Conservation (phyloP, 352 stramenopile species). For the Phytophthora brassicae region DNA sequence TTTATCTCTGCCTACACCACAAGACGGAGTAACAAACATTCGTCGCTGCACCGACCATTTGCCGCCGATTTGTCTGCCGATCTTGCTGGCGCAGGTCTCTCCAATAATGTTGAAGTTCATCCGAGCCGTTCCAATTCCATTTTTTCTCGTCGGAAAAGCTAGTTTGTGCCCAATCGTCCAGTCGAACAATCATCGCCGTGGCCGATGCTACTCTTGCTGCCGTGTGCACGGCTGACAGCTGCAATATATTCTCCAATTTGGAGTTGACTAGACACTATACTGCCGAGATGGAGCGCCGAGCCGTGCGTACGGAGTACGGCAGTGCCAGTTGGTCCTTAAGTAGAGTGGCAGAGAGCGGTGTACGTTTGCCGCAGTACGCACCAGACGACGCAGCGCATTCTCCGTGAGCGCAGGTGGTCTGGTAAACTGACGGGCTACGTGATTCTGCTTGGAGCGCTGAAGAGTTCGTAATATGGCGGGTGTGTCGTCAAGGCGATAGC, state of each 20-base stretch:
- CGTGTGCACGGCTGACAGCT: neutral
- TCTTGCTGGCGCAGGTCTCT: neutral
- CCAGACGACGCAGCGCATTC: neutral
- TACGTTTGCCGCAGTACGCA: neutral
- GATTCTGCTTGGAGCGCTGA: neutral
- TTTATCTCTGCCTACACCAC: too few relatives aligned
- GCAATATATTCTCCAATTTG: constrained; percentile 7
- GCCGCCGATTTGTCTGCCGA: neutral
- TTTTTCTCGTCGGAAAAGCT: constrained; percentile 15
- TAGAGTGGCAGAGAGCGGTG: neutral
- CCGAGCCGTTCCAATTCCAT: constrained; percentile 2
- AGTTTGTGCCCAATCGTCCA: neutral
- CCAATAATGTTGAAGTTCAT: constrained; percentile 2
- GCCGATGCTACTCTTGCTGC: neutral
- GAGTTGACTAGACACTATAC: constrained; percentile 5
- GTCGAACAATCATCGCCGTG: neutral
- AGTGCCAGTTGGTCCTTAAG: neutral
- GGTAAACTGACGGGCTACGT: neutral
- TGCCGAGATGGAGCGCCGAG: neutral
- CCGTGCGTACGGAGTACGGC: neutral
- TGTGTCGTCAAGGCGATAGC: neutral
- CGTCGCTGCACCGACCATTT: too few relatives aligned
- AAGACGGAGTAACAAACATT: too few relatives aligned
- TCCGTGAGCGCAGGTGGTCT: neutral
- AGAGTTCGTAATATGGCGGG: neutral